A percentile compares a stretch with the other conserved stretches of the same genome.
Evolutionary conservation across 129 eudicot species (phyloP).

Genomic region (Lactuca sativa): DNA sequence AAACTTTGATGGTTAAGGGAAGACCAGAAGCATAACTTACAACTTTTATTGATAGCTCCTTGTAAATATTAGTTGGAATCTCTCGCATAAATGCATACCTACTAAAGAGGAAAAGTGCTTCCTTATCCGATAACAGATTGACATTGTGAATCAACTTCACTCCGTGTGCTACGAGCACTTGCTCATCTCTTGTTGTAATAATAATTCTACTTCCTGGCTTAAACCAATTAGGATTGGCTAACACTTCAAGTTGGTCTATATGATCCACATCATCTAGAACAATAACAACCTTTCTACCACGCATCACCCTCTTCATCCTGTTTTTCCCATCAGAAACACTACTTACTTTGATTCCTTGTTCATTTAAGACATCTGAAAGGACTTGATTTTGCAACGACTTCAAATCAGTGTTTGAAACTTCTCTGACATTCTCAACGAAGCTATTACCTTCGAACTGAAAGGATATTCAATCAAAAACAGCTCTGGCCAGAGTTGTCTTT

Average conservation of each 20-base stretch:
- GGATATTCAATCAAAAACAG: too few relatives aligned
- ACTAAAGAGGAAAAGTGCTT: too few relatives aligned
- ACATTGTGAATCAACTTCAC: too few relatives aligned
- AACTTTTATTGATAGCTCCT: background rate
- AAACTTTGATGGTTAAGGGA: too few relatives aligned
- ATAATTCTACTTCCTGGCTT: background rate
- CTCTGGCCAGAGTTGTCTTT: too few relatives aligned
- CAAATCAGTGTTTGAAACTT: background rate
- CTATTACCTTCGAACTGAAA: too few relatives aligned
- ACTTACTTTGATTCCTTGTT: background rate
- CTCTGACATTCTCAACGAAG: too few relatives aligned
- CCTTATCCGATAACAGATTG: too few relatives aligned
- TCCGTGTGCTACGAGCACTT: too few relatives aligned
- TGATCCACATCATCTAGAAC: too few relatives aligned
- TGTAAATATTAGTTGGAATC: background rate
- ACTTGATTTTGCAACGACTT: background rate
- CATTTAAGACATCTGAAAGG: background rate
- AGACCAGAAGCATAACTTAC: too few relatives aligned
- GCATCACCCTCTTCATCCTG: background rate
- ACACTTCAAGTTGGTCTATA: too few relatives aligned
- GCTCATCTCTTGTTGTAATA: background rate
- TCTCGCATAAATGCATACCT: background rate
- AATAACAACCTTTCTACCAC: background rate
- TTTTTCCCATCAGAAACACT: background rate
- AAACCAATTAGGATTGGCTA: background rate